Evolutionary conservation across 192 early-diverging fungal genomes (phyloP), one percentile per base, ranked within the genome.

Genomic region (Chytriomyces sp.): DNA sequence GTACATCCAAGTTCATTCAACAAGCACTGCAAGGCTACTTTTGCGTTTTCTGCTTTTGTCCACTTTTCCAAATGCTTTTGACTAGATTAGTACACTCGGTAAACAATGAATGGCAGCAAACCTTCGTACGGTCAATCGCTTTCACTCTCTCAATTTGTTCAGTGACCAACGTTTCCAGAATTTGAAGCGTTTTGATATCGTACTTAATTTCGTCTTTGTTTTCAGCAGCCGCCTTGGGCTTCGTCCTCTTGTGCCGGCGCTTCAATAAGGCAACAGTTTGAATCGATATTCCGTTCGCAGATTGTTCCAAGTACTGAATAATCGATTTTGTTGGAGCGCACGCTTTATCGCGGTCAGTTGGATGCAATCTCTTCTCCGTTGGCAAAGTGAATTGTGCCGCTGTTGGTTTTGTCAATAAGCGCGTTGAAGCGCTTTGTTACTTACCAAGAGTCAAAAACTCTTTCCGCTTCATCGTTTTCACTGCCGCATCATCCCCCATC

Each of bases 121-220:
- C n/a, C n/a, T 52, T 61, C 12, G 44, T 39, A 3, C 72, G 30
- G 32, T 76, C 72, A 33, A 59, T 58, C 5, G 8, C n/a, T 28
- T 61, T 57, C 14, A 78, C 55, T 5, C 5, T 6, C 19, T 54
- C 71, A 33, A 78, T 78, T 56, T 75, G 39, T 52, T 61, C 57
- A 4, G 61, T 77, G 34, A 77, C 61, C 3, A 78, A 36, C 57
- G 37, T 75, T 32, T 77, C 75, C 39, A 78, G 38, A 52, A 78
- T 75, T 77, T 65, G 41, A 17, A 78, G 55, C 1, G 77, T 78
- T 61, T 78, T 75, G 30, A 78, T 57, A 38, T 78, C 77, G 56
- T 78, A 74, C 55, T 64, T 70, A 17, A 70, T 44, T 30, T 70
- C 68, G 8, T 70, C 56, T 0, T 25, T 38, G 7, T 17, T 30